Conservation (phyloP, 202 grass and related monocot genomes). For the Zoysia matrella region DNA sequence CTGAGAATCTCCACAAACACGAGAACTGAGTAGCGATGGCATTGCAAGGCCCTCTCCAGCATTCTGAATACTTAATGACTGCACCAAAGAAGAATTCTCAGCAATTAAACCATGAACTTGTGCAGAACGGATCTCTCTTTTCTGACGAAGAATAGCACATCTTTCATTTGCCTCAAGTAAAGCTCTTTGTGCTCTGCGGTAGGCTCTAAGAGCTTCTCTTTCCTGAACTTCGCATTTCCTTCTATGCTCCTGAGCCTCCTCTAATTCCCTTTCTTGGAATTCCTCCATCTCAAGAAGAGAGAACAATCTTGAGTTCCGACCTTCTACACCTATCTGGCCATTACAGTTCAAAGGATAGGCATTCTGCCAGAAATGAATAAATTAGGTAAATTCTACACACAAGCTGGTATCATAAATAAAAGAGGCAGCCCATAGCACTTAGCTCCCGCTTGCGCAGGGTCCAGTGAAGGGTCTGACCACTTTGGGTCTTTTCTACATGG, state of each 20-base stretch:
- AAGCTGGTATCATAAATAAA: too few relatives aligned
- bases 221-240: slow-evolving; percentile 81
- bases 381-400: too few relatives aligned
- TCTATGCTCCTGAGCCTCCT: slow-evolving; percentile 81
- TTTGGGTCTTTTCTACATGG: too few relatives aligned
- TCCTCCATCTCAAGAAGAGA: slow-evolving; percentile 82
- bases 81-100: slow-evolving; percentile 62
- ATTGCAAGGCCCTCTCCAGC: slow-evolving; percentile 43
- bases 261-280: slow-evolving; percentile 79
- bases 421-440: too few relatives aligned
- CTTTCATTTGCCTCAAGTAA: slow-evolving; percentile 92
- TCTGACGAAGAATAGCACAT: slow-evolving; percentile 76
- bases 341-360: slow-evolving; percentile 36
- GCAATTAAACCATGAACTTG: slow-evolving; percentile 72
- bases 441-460: too few relatives aligned
- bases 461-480: too few relatives aligned
- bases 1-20: slow-evolving; percentile 44
- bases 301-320: slow-evolving; percentile 51
- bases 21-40: slow-evolving; percentile 49
- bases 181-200: slow-evolving; percentile 82
- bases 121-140: slow-evolving; percentile 74
- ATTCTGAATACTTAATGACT: slow-evolving; percentile 54
- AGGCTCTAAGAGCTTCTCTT: slow-evolving; percentile 88
- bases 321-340: slow-evolving; percentile 40
- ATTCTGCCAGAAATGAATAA: slow-evolving; percentile 45